These are phyloP conservation scores for Plantago major DNA, from an alignment of 257 asterid species.

Conservation along the genomic window DNA sequence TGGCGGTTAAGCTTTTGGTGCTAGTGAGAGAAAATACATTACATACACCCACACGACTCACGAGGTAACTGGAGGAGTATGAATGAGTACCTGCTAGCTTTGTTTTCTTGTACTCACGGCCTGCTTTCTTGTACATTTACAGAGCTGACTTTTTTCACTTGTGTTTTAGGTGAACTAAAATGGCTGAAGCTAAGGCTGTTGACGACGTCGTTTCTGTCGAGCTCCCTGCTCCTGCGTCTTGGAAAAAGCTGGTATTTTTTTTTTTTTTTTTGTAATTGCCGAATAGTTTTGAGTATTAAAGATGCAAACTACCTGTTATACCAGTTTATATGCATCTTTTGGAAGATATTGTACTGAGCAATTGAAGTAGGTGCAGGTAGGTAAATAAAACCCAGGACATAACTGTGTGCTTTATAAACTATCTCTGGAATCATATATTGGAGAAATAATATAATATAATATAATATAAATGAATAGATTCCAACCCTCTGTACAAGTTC, in stretches of 20 bases:
- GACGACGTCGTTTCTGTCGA: conserved; percentile 51
- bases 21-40: conserved; percentile 16
- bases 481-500: no score
- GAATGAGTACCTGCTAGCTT: no score
- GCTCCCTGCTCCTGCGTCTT: conserved; percentile 67
- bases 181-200: conserved; percentile 35
- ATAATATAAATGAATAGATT: no score
- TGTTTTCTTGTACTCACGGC: not conserved
- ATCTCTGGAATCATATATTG: no score
- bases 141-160: conserved; percentile 3
- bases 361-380: no score
- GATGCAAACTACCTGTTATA: no score
- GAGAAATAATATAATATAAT: no score
- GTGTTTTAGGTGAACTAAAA: conserved; percentile 30
- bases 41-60: not conserved
- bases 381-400: no score
- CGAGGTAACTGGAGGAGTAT: conserved; percentile 18
- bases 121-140: conserved; percentile 15
- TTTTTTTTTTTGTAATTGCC: not conserved
- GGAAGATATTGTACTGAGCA: no score
- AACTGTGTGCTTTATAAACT: no score
- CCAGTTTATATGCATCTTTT: no score
- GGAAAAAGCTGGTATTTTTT: conserved; percentile 61
- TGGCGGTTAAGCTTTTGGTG: conserved; percentile 36
- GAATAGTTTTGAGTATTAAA: not conserved